These are phyloP conservation scores for Beauveria sp. DNA, from an alignment of 2,329 filamentous ascomycete species.

Conservation along the genomic window DNA sequence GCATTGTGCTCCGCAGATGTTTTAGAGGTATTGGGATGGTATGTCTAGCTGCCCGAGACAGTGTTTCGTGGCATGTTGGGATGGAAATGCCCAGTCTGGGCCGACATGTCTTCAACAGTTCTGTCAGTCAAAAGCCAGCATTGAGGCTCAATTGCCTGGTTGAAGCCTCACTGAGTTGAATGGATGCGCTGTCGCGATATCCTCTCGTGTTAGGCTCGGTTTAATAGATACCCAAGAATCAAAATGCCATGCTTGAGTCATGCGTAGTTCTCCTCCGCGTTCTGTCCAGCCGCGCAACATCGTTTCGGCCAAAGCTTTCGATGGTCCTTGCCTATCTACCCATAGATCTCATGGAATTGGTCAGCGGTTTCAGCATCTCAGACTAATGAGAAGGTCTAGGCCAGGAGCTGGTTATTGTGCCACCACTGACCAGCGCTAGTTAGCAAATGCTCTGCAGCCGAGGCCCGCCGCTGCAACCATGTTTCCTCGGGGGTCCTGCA, in stretches of 20 bases:
- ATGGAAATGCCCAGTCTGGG: not conserved
- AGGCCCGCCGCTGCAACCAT: not conserved
- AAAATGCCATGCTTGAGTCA: not conserved
- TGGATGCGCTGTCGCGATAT: too few species aligned
- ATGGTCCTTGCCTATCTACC: not conserved
- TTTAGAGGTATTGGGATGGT: not conserved
- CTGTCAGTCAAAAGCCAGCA: too few species aligned
- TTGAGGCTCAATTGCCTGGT: too few species aligned
- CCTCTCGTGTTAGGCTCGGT: too few species aligned
- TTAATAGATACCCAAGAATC: too few species aligned
- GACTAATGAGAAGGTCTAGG: not conserved
- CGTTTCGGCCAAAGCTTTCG: not conserved
- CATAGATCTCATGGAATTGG: not conserved
- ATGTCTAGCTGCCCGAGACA: too few species aligned
- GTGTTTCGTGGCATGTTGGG: not conserved
- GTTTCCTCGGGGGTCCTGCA: not conserved
- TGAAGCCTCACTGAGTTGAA: too few species aligned
- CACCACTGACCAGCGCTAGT: not conserved
- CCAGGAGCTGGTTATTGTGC: not conserved
- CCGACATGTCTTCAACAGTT: too few species aligned
- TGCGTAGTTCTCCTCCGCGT: too few species aligned
- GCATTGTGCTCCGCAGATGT: not conserved
- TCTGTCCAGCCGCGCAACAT: not conserved
- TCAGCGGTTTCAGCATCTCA: conserved; percentile 2
- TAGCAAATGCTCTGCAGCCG: not conserved